Evolutionary conservation across 192 early-diverging fungal species (phyloP).

Genomic region (Phlyctochytrium planicorne): DNA sequence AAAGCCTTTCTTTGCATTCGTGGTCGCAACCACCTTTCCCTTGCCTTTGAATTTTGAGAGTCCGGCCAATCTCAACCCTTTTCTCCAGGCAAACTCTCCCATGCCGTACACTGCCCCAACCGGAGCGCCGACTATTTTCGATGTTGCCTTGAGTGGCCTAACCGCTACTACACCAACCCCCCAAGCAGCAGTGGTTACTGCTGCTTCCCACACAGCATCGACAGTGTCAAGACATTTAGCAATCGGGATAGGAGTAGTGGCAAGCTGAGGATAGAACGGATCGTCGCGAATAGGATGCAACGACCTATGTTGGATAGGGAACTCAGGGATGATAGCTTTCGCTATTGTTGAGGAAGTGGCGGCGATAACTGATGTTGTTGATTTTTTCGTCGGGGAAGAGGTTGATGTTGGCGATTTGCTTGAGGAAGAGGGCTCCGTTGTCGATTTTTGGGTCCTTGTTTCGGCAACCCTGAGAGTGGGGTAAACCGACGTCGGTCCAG

Average conservation of each 20-base stretch:
- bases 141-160: no score
- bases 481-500: not conserved
- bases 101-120: no score
- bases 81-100: no score
- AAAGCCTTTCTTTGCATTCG: no score
- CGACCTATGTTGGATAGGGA: not conserved
- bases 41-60: no score
- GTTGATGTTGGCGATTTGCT: not conserved
- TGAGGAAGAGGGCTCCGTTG: not conserved
- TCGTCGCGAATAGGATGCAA: not conserved
- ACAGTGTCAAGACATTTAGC: not conserved
- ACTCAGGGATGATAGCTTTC: not conserved
- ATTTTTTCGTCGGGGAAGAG: not conserved
- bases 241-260: not conserved
- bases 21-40: no score
- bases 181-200: not conserved
- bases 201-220: slow-evolving; percentile 4
- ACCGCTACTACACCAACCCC: not conserved
- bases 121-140: no score
- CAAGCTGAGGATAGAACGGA: not conserved
- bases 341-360: not conserved
- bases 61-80: no score
- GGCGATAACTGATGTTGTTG: not conserved
- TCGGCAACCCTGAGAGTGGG: not conserved
- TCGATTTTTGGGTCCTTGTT: not conserved